Evolutionary conservation across 768 basidiomycete genomes (phyloP).

Genomic region (Agaricus bisporus): DNA sequence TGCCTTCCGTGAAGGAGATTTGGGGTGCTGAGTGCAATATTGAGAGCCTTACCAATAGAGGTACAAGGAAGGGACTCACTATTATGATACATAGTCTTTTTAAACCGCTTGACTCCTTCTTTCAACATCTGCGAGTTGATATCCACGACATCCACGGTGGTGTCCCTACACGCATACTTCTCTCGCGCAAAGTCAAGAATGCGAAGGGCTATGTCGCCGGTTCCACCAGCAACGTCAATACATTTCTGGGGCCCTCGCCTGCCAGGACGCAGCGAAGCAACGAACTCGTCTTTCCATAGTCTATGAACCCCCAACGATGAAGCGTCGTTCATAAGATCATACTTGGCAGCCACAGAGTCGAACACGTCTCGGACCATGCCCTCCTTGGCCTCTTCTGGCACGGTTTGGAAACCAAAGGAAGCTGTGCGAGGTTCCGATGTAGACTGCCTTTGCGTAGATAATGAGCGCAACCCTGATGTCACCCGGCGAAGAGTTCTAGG

Average conservation of each 20-base stretch:
- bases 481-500: conserved; percentile 11
- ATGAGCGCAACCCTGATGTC: conserved; percentile 17
- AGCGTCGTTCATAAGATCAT: conserved; percentile 99
- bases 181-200: conserved; percentile 89
- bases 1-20: conserved; percentile 87
- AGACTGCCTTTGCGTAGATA: conserved; percentile 10
- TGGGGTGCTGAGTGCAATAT: conserved; percentile 63
- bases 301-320: conserved; percentile 95
- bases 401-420: conserved; percentile 91
- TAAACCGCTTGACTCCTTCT: conserved; percentile 85
- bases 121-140: conserved; percentile 95
- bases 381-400: conserved; percentile 86
- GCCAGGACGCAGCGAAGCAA: conserved; percentile 71
- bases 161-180: conserved; percentile 85
- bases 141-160: conserved; percentile 84
- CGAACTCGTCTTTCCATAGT: conserved; percentile 93
- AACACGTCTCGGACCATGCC: conserved; percentile 89
- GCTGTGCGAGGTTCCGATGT: conserved; percentile 40
- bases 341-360: conserved; percentile 89
- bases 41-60: not conserved
- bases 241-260: conserved; percentile 69
- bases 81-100: conserved; percentile 97
- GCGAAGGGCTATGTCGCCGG: conserved; percentile 93
- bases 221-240: conserved; percentile 96
- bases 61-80: conserved; percentile 45